Base-by-base conservation (phyloP, 768 basidiomycete genomes). In the Galerina sulciceps region DNA sequence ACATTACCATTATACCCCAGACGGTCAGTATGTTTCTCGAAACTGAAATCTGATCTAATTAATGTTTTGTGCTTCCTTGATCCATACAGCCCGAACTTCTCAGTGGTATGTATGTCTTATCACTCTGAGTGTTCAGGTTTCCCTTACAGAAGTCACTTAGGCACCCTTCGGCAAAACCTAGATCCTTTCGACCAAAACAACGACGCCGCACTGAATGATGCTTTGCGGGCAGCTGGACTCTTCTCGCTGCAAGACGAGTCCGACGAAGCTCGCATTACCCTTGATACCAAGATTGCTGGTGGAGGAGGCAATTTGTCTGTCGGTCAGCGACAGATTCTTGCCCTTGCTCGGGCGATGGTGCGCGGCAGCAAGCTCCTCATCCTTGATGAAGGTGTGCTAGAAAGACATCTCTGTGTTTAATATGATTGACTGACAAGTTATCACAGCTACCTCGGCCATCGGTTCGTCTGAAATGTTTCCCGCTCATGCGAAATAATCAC, bases 251-350 rank as follows among this genome's bases (percentile, higher is more conserved):
- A 79, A 64, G 66, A 63, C 20, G 74, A 75, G 66, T 72, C 81
- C 71, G 57, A 81, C 73, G 69, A 85, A 83, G 60, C 81, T 71
- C 50, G 76, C 75, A 68, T 83, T 41, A 77, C 75, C 14, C 69
- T 86, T 22, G 82, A 85, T 40, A 80, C 71, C 22, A 57, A 66
- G 11, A 74, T 85, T 42, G 65, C 77, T 15, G 75, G 75, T 6
- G 89, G 89, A 9, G 91, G 91, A 6, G 71, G 79, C 17, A 93
- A 92, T 68, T 83, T 93, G 62, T 90, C 88, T 1, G 85, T 89
- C 44, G 91, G 91, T 17, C 90, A 93, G 66, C 72, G 90, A 13
- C 91, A 94, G 65, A 80, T 89, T 43, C 80, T 89, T 51, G 86
- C 87, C 9, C 76, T 89, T 64, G 87, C 87, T 6, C 77, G 87